Evolutionary conservation across 192 early-diverging fungal species (phyloP).

Genomic region (Powellomyces hirtus): DNA sequence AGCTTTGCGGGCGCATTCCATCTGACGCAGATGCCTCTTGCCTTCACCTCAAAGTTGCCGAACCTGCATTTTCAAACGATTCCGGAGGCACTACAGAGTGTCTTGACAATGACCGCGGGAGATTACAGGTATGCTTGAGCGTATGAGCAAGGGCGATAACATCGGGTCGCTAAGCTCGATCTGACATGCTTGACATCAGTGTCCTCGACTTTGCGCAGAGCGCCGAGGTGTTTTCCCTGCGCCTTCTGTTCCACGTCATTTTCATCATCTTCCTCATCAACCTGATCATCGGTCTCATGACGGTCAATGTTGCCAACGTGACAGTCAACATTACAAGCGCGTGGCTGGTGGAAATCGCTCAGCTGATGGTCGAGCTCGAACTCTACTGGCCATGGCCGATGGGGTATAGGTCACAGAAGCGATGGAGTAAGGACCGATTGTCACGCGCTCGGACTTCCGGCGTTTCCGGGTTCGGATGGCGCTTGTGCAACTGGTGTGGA

Average conservation of each 20-base stretch:
- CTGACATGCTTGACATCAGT: slow-evolving; percentile 6
- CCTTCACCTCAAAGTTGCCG: neutral
- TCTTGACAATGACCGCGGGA: slow-evolving; percentile 41
- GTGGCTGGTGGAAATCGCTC: slow-evolving; percentile 47
- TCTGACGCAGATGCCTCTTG: slow-evolving; percentile 27
- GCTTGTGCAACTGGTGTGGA: too few species aligned
- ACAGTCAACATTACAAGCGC: slow-evolving; percentile 42
- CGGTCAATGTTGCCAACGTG: slow-evolving; percentile 48
- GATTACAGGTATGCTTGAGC: slow-evolving; percentile 46
- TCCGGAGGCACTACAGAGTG: slow-evolving; percentile 34
- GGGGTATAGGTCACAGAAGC: too few species aligned
- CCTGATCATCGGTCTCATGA: slow-evolving; percentile 49
- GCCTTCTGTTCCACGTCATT: slow-evolving; percentile 43
- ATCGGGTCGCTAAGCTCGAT: neutral
- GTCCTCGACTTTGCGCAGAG: slow-evolving; percentile 31
- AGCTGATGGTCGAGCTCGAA: slow-evolving; percentile 48
- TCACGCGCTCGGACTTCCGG: too few species aligned
- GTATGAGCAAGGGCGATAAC: too few species aligned
- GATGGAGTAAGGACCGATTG: too few species aligned
- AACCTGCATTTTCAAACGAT: slow-evolving; percentile 31
- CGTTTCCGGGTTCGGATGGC: too few species aligned
- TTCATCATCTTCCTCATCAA: slow-evolving; percentile 49
- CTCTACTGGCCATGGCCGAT: slow-evolving; percentile 45
- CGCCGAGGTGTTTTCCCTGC: slow-evolving; percentile 35
- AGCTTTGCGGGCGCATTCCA: slow-evolving; percentile 41